Evolutionary conservation across 2,329 filamentous ascomycete genomes (phyloP), one percentile per base, ranked within the genome.

Genomic region (Fusarium subtropicale): DNA sequence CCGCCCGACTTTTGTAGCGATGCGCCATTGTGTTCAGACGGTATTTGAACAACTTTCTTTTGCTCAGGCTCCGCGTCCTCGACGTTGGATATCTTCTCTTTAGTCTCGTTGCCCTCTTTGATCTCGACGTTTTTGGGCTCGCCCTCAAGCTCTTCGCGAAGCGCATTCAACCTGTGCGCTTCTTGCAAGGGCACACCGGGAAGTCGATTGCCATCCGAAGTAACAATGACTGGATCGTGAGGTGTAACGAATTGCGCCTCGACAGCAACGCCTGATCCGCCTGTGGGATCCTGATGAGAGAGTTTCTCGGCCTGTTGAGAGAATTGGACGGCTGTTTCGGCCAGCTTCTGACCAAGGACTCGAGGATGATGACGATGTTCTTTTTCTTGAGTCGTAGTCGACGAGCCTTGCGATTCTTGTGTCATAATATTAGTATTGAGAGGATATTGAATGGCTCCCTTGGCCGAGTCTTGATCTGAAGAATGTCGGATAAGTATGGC

Each of bases 211-310:
- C 91, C 91, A 75, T 91, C 87, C 16, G 86, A 85, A 1, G 91
- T 93, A 55, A 90, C 81, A 46, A 94, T 87, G 18, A 94, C 87
- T 1, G 91, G 87, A 76, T 94, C 91, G 50, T 90, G 87, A 0
- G 90, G 86, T 1, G 92, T 94, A 33, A 90, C 80, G 64, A 86
- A 88, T n/a, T 79, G 85, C 31, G 91, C 90, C 74, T 90, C 83
- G 50, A 90, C 81, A 2, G 90, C 90, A 16, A 88, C 83, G 7
- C 52, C 79, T 60, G 50, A 74, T 60, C 71, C 69, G 38, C 74
- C 68, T 15, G 75, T 58, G 3, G 75, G 74, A 5, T 77, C 76
- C 36, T 81, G 77, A 44, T 82, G 79, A 1, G 86, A 86, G 12
- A 88, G 79, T 70, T 86, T 88, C 74, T 86, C 82, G 10, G 90